Evolutionary conservation across 2,329 filamentous ascomycete species (phyloP), one percentile per base, ranked within the genome.

Genomic region (Talaromyces piceae): DNA sequence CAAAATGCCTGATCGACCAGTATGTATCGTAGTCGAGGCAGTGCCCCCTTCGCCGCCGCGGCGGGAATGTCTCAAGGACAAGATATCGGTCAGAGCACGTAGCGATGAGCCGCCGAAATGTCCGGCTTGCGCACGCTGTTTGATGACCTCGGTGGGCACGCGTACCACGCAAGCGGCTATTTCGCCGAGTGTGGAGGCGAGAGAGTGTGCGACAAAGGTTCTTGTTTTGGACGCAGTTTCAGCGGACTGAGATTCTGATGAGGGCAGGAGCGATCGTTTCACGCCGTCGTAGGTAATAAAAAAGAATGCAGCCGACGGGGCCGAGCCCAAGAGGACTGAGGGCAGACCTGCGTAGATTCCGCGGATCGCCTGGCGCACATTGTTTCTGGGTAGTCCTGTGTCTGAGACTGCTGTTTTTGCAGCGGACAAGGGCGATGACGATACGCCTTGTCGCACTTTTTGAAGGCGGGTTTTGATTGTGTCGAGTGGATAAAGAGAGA

Each of bases 391-490:
- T 9, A 55, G 18, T 20, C 39, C 33, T 41, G 47, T 51, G 54
- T 59, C 43, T 26, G 58, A 23, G 30, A 51, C 58, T 56, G 59
- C 55, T n/a, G 53, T 18, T 11, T 57, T 27, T 30, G 52, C 58
- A 55, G 59, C 56, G 12, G 53, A 49, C n/a, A n/a, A n/a, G n/a
- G n/a, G n/a, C n/a, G n/a, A n/a, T n/a, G n/a, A n/a, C 8, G 62
- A 63, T 20, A 45, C 80, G 80, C 57, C 90, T 89, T 74, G 63
- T 52, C 68, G 63, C 53, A 66, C 68, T 57, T 70, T 71, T 56
- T 98, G 93, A 5, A 98, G 88, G 13, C 93, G 90, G 41, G 94
- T 98, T 75, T 98, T 98, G 66, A 98, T 84, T 0, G 93, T 98
- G 79, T 98, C 94, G 77, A 98, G 89, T 0, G 93, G 93, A 76